Percentiles rank a stretch among this genome's conserved stretches.
Conservation (phyloP, 1,284 basidiomycete genomes). For the Pascua guehoae region DNA sequence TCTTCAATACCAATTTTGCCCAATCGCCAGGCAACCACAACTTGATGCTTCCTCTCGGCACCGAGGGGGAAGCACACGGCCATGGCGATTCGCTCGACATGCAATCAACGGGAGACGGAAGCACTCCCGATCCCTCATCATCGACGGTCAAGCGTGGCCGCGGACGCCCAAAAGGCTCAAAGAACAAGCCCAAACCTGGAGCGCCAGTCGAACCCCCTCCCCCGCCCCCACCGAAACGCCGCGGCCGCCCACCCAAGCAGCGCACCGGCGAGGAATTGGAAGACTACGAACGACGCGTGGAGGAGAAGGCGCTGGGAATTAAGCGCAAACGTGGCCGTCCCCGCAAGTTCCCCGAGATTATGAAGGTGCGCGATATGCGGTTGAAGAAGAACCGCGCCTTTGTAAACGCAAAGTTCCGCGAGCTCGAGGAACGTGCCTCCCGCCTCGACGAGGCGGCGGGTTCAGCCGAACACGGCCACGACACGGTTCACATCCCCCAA, state of each 20-base stretch:
- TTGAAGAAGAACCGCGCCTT: constrained; percentile 41
- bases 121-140: neutral
- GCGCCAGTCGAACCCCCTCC: constrained; percentile 10
- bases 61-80: neutral
- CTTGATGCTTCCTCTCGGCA: constrained; percentile 9
- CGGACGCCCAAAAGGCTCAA: constrained; percentile 43
- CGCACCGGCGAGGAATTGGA: constrained; percentile 35
- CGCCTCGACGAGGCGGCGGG: neutral
- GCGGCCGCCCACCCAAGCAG: constrained; percentile 39
- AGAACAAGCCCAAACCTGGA: constrained; percentile 38
- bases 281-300: constrained; percentile 27
- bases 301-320: constrained; percentile 33
- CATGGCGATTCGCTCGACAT: neutral
- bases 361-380: constrained; percentile 43
- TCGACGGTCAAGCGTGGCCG: constrained; percentile 26
- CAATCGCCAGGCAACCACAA: constrained; percentile 12
- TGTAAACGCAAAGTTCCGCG: constrained; percentile 29
- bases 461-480: neutral
- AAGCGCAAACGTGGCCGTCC: constrained; percentile 38
- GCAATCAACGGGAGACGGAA: neutral
- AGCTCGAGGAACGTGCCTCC: constrained; percentile 16
- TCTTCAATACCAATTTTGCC: constrained; percentile 22
- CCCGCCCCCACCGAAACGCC: constrained; percentile 14
- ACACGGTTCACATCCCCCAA: neutral
- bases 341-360: constrained; percentile 41